Conservation (phyloP, 257 asterid species). For the Penstemon newberryi region DNA sequence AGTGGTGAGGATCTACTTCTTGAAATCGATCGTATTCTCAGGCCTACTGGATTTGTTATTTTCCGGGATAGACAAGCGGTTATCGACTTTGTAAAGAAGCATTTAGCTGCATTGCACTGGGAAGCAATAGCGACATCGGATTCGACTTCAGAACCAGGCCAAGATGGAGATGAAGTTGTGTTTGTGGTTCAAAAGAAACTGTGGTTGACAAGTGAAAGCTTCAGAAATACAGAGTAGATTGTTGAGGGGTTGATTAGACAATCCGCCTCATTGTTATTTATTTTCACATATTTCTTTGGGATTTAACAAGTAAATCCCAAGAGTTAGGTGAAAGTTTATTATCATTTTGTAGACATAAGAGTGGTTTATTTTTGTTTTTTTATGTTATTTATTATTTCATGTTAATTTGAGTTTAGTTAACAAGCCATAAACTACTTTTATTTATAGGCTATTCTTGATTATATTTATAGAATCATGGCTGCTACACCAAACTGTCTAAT, state of each 20-base stretch:
- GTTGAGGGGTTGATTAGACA: slow-evolving; percentile 5
- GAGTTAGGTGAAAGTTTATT: slow-evolving; percentile 27
- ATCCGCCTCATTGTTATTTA: slow-evolving; percentile 27
- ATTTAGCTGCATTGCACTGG: slow-evolving; percentile 82
- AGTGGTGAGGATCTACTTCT: slow-evolving; percentile 90
- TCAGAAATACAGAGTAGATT: slow-evolving; percentile 65
- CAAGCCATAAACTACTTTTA: slow-evolving; percentile 35
- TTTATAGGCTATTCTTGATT: slow-evolving; percentile 54
- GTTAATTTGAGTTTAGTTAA: slow-evolving; percentile 36
- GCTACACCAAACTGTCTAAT: slow-evolving; percentile 20
- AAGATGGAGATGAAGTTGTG: slow-evolving; percentile 66
- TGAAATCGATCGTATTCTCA: slow-evolving; percentile 87
- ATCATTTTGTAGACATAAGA: slow-evolving; percentile 41
- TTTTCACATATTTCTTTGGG: slow-evolving; percentile 37
- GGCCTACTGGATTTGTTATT: slow-evolving; percentile 87
- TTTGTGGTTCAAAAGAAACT: slow-evolving; percentile 73
- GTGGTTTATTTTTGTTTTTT: slow-evolving; percentile 26
- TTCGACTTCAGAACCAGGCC: slow-evolving; percentile 50
- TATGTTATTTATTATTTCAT: slow-evolving; percentile 8
- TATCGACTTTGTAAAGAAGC: slow-evolving; percentile 83
- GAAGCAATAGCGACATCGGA: slow-evolving; percentile 63
- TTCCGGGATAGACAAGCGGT: slow-evolving; percentile 66
- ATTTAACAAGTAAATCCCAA: slow-evolving; percentile 40
- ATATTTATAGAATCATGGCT: slow-evolving; percentile 29
- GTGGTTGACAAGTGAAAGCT: slow-evolving; percentile 88